Percentiles rank a stretch among this genome's conserved stretches.
Conservation (phyloP, 495 filamentous ascomycete species). For the Rostrohypoxylon terebratum region DNA sequence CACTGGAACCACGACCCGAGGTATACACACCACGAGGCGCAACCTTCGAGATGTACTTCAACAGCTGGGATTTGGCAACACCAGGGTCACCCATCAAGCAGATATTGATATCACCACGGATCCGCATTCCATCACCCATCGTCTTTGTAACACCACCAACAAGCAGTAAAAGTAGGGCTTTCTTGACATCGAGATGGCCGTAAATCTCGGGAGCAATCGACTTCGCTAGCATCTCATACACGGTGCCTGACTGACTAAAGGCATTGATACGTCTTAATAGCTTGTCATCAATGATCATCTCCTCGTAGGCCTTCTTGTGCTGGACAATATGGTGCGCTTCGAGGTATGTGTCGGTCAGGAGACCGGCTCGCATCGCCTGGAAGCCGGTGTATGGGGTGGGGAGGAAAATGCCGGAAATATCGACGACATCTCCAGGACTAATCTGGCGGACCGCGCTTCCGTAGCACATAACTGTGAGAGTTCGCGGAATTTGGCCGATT, state of each 20-base stretch:
- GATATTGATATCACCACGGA: slow-evolving; percentile 98
- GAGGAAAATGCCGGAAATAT: slow-evolving; percentile 93
- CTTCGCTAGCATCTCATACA: slow-evolving; percentile 93
- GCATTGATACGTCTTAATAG: slow-evolving; percentile 84
- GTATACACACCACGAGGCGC: slow-evolving; percentile 98
- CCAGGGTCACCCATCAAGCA: slow-evolving; percentile 99
- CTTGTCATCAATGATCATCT: slow-evolving; percentile 77
- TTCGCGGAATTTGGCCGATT: slow-evolving; percentile 94
- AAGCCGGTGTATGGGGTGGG: slow-evolving; percentile 98
- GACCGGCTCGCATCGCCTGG: slow-evolving; percentile 92
- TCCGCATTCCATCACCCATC: slow-evolving; percentile 97
- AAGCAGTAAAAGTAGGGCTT: slow-evolving; percentile 90
- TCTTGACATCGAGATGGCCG: slow-evolving; percentile 97
- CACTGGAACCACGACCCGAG: slow-evolving; percentile 93
- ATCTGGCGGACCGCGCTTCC: slow-evolving; percentile 85
- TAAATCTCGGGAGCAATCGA: slow-evolving; percentile 98
- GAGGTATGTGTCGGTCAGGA: slow-evolving; percentile 95
- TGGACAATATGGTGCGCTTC: slow-evolving; percentile 93
- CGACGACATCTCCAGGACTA: slow-evolving; percentile 93
- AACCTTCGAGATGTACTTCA: slow-evolving; percentile 99
- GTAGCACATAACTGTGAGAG: slow-evolving; percentile 88
- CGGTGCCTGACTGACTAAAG: slow-evolving; percentile 82
- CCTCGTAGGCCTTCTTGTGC: slow-evolving; percentile 97
- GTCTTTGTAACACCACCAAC: slow-evolving; percentile 97
- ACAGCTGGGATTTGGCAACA: slow-evolving; percentile 97